phyloP scores from a whole-genome alignment of 768 basidiomycete genomes.

The Boletus fagicola region DNA sequence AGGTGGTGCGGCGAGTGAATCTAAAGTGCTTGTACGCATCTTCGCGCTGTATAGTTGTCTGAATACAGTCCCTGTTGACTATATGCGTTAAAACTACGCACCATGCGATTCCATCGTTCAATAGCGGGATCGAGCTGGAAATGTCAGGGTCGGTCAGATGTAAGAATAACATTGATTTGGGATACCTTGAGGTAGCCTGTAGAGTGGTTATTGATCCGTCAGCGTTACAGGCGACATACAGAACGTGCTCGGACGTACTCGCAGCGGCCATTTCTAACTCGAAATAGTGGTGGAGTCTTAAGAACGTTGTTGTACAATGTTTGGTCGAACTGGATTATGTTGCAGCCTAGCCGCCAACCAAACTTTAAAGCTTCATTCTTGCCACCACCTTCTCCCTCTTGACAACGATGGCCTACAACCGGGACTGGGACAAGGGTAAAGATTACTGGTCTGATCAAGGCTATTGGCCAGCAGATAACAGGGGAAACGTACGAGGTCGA shows the following conservation, averaged over 20 bases:
- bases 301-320: constrained; percentile 31
- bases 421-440: constrained; percentile 88
- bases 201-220: constrained; percentile 15
- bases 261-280: constrained; percentile 67
- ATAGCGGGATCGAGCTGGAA: constrained; percentile 52
- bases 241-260: constrained; percentile 39
- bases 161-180: neutral
- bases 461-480: constrained; percentile 39
- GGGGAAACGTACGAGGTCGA: constrained; percentile 48
- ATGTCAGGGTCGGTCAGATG: neutral
- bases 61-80: neutral
- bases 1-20: constrained; percentile 68
- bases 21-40: constrained; percentile 80
- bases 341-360: neutral
- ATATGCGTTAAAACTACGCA: constrained; percentile 27
- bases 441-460: constrained; percentile 50
- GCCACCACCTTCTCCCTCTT: constrained; percentile 23
- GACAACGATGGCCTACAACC: constrained; percentile 64
- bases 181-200: constrained; percentile 60
- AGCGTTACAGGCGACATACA: constrained; percentile 6
- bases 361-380: constrained; percentile 22
- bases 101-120: constrained; percentile 63
- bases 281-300: constrained; percentile 29
- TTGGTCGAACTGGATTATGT: constrained; percentile 21
- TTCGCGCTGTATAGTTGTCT: constrained; percentile 57